Base-by-base conservation (phyloP, 805 yeast genomes). In the Nakazawaea ambrosiae region DNA sequence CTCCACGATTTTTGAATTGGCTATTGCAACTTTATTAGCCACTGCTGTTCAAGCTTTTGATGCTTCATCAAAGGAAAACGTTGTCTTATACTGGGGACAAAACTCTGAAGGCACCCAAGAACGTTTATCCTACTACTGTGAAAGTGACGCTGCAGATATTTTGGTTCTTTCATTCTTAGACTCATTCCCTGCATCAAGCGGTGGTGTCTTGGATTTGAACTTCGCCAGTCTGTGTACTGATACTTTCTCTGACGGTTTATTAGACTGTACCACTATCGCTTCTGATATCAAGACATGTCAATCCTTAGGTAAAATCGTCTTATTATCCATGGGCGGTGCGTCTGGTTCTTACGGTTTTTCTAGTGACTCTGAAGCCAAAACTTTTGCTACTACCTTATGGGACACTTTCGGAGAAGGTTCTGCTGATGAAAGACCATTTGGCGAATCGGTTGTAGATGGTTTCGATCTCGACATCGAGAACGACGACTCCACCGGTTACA, bases 11-110 rank as follows among this genome's bases (percentile, higher is more conserved):
- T 23, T 39, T 8, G 27, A 26, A 34, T 15, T 27, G 11, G 32
- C 46, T 7, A 47, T 50, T 14, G 19, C 37, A 16, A 37, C 47
- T 4, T 36, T 49, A 18, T 32, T 47, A 16, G 29, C 46, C 31
- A 30, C 46, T 6, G 15, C 48, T 9, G 35, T 35, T 2, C 42
- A 45, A 3, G 57, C 61, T 8, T 61, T 61, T 41, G 50, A 57
- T 45, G 49, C 66, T 8, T 39, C 55, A 14, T 56, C 77, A 25
- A 65, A 70, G 33, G 51, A 66, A 23, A 82, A 84, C 46, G 74
- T 86, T 27, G 96, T 81, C 17, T 67, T 83, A 6, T 87, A 87
- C 61, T 87, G 96, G 96, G 96, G 96, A 37, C 95, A 87, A 60
- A 73, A 75, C 49, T 76, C 90, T 12, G 78, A 73, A n/a, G 85